Conservation (phyloP, 108 stramenopile species). For the Pseudonitzschia multiseries region DNA sequence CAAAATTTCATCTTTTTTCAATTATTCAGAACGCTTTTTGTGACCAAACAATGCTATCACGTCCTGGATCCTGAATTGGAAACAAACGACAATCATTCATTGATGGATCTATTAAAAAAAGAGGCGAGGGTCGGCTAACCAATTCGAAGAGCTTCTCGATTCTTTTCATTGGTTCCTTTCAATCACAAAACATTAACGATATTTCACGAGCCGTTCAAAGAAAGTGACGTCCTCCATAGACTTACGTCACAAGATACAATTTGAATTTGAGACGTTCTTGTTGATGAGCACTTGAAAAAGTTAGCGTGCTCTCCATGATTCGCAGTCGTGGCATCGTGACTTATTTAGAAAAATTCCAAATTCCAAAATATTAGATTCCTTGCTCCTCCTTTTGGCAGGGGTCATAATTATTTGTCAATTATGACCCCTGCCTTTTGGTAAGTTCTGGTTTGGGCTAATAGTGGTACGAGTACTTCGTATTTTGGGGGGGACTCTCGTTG, state of each 20-base stretch:
- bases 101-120: background rate
- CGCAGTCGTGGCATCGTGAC: too few relatives aligned
- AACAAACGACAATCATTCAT: background rate
- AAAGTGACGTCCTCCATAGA: background rate
- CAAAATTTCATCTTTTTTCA: constrained; percentile 29
- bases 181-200: constrained; percentile 3
- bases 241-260: background rate
- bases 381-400: too few relatives aligned
- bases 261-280: background rate
- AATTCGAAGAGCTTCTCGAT: background rate
- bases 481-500: too few relatives aligned
- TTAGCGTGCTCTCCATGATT: too few relatives aligned
- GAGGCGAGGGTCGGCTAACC: background rate
- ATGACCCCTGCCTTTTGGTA: too few relatives aligned
- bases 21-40: background rate
- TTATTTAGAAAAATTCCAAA: too few relatives aligned
- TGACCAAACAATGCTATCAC: background rate
- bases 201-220: background rate
- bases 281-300: too few relatives aligned
- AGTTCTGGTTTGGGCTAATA: too few relatives aligned
- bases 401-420: too few relatives aligned
- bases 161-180: constrained; percentile 5
- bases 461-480: too few relatives aligned
- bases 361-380: too few relatives aligned
- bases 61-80: background rate